Evolutionary conservation across 1,139 yeast genomes (phyloP).

Genomic region (Debaryomyces fabryi): DNA sequence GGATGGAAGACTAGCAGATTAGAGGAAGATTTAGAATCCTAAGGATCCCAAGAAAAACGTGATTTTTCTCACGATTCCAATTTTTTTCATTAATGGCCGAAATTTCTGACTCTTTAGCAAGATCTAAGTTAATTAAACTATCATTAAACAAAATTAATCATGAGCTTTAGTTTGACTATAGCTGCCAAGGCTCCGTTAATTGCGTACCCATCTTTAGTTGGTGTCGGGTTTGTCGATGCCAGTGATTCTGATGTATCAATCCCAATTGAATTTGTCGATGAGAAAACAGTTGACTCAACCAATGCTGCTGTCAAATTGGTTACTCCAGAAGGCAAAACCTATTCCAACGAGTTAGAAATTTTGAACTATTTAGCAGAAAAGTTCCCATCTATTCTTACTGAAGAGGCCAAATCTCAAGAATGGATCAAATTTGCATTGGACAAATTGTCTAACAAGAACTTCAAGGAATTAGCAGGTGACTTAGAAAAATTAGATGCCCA

Average conservation of each 20-base stretch:
- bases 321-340: slow-evolving; percentile 48
- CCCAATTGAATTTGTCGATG: slow-evolving; percentile 68
- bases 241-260: slow-evolving; percentile 49
- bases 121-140: background rate
- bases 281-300: slow-evolving; percentile 47
- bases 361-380: slow-evolving; percentile 48
- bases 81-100: slow-evolving; percentile 1
- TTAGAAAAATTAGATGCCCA: slow-evolving; percentile 82
- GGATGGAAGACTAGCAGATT: background rate
- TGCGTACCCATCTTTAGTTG: slow-evolving; percentile 80
- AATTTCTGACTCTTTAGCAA: background rate
- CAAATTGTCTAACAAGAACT: slow-evolving; percentile 78
- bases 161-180: slow-evolving; percentile 52
- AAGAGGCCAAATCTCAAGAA: slow-evolving; percentile 40
- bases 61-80: background rate
- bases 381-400: slow-evolving; percentile 43
- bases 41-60: background rate
- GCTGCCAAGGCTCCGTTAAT: slow-evolving; percentile 86
- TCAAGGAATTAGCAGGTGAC: slow-evolving; percentile 77
- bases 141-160: slow-evolving; percentile 11
- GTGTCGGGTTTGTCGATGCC: slow-evolving; percentile 71
- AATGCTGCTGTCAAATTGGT: slow-evolving; percentile 47
- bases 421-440: slow-evolving; percentile 75
- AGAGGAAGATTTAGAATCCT: background rate
- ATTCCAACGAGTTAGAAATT: slow-evolving; percentile 46